These are phyloP conservation scores for Crataegus laevigata DNA, from an alignment of 306 rosid genomes.

Conservation along the genomic window DNA sequence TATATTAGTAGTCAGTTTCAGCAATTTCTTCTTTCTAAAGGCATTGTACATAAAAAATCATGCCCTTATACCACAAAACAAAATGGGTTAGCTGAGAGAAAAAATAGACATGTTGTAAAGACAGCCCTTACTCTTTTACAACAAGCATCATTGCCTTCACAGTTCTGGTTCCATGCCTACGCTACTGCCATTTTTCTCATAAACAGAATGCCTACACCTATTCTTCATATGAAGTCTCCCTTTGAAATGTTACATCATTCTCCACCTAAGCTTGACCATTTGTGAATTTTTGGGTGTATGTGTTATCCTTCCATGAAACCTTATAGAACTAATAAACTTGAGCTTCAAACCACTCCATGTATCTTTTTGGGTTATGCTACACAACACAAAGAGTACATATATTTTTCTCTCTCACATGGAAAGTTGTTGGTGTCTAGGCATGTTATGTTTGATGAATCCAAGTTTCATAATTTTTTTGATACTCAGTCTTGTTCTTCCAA, in stretches of 20 bases:
- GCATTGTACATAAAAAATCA: background rate
- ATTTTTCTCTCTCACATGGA: too few species aligned
- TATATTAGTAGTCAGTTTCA: too few species aligned
- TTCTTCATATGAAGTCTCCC: accelerated
- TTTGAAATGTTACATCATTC: background rate
- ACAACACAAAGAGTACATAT: background rate
- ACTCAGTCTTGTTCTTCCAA: too few species aligned
- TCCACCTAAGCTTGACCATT: background rate
- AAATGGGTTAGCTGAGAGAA: background rate
- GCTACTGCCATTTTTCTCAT: background rate
- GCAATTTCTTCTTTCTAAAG: too few species aligned
- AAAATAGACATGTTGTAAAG: background rate
- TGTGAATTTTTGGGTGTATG: background rate
- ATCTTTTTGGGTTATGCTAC: background rate
- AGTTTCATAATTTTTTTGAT: too few species aligned
- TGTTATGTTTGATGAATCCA: background rate
- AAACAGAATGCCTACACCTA: background rate
- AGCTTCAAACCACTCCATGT: background rate
- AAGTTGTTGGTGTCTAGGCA: background rate
- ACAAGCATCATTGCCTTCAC: background rate
- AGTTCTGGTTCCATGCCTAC: background rate
- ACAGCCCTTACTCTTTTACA: background rate
- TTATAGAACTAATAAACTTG: background rate
- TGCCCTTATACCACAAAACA: background rate
- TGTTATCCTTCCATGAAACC: background rate